Base-by-base conservation (phyloP, 2,329 filamentous ascomycete genomes). In the Volutella citrinella region DNA sequence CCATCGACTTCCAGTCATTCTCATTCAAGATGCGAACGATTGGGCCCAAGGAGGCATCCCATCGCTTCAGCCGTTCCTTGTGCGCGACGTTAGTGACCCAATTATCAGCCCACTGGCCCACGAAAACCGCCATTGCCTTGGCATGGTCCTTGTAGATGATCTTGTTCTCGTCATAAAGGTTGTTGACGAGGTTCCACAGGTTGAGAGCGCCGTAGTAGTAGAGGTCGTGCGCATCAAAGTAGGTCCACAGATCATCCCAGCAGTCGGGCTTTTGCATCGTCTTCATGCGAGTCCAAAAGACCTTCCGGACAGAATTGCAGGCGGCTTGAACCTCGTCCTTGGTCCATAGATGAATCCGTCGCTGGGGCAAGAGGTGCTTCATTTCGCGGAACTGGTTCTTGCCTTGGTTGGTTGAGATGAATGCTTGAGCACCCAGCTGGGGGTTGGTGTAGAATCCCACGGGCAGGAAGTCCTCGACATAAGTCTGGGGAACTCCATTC, bases 161-260 rank as follows among this genome's bases (percentile, higher is more conserved):
- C 21, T 49, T 36, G 18, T 70, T 72, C 46, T 72, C 67, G 12
- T 58, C 55, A 24, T 48, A 51, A 3, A 74, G 48, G 8, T 61
- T 58, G 19, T 63, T 59, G 27, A 72, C 44, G 20, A 74, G 57
- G 17, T 66, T 67, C 63, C 64, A 71, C 10, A 75, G 54, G 40
- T 76, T 76, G 40, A 65, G 54, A 0, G 65, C 66, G 7, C 72
- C 72, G 10, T 63, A 56, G 21, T 59, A 29, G 49, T 70, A 76
- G 18, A 76, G 54, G 30, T 76, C 72, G 9, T 51, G 38, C 2
- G 63, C 59, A 42, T 76, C 72, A 29, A 70, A 76, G 43, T 68
- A 74, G 3, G 52, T 45, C 55, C 66, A 73, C 15, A 76, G 51
- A 17, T 69, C 64, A 21, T 61, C 58, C 52, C 61, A 69, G 40